Conservation (phyloP, 2,329 filamentous ascomycete species). For the Cryphonectria radicalis region DNA sequence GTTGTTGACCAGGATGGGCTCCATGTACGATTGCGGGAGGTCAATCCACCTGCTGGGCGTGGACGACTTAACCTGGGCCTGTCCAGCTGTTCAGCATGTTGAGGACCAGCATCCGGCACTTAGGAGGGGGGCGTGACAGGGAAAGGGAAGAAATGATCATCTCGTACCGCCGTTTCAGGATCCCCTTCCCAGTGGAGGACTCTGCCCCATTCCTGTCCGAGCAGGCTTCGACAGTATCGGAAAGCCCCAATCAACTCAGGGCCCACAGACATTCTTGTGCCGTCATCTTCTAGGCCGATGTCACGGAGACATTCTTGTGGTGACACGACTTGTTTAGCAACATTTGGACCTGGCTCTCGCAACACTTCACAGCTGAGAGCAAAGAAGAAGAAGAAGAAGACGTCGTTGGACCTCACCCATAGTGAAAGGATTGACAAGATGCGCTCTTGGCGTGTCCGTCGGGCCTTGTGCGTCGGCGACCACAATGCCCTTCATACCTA, state of each 20-base stretch:
- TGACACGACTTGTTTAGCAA: neutral
- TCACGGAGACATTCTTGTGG: constrained; percentile 44
- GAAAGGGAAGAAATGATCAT: neutral
- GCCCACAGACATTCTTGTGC: constrained; percentile 36
- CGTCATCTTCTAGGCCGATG: constrained; percentile 42
- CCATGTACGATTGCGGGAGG: constrained; percentile 47
- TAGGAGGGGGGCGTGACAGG: no score
- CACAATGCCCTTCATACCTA: constrained; percentile 24
- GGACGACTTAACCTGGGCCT: constrained; percentile 40
- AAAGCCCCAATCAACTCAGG: constrained; percentile 42
- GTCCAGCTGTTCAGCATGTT: constrained; percentile 18
- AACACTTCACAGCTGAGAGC: neutral
- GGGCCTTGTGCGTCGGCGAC: constrained; percentile 16
- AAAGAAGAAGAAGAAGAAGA: neutral
- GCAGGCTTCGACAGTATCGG: constrained; percentile 44
- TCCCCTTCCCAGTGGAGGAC: constrained; percentile 46
- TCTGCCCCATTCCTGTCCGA: constrained; percentile 44
- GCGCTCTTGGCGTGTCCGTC: constrained; percentile 25
- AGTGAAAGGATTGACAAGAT: constrained; percentile 26
- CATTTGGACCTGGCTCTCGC: neutral
- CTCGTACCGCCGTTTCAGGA: constrained; percentile 34
- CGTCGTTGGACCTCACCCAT: constrained; percentile 9
- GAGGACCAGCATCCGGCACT: neutral
- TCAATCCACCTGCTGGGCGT: constrained; percentile 40
- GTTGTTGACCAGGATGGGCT: constrained; percentile 47